These are phyloP conservation scores for Phallus indusiatus DNA, from an alignment of 768 basidiomycete species.

Conservation along the genomic window DNA sequence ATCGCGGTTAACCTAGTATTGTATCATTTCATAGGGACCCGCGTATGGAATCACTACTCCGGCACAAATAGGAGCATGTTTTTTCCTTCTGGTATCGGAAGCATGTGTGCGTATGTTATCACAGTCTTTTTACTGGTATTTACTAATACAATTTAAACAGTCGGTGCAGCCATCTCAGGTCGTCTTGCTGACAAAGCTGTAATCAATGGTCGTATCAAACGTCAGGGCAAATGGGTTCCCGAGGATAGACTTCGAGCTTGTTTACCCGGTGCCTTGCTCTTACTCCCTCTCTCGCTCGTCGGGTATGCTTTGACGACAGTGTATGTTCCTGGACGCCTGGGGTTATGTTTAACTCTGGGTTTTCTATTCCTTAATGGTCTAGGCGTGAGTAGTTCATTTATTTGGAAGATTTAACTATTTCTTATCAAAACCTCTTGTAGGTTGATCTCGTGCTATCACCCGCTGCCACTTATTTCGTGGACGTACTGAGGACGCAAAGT, in stretches of 20 bases:
- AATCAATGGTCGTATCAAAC: conserved; percentile 35
- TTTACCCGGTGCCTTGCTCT: conserved; percentile 33
- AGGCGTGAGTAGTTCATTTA: conserved; percentile 35
- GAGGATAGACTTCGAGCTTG: conserved; percentile 58
- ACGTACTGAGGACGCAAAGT: conserved; percentile 49
- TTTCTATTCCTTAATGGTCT: conserved; percentile 56
- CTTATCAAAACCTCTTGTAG: conserved; percentile 21
- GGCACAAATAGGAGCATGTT: background rate
- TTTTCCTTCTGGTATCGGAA: background rate
- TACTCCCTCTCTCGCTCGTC: conserved; percentile 45
- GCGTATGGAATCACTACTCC: background rate
- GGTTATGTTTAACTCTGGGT: conserved; percentile 40
- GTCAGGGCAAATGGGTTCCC: conserved; percentile 52
- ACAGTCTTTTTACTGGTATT: conserved; percentile 1
- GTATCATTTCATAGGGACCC: background rate
- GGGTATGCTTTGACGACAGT: conserved; percentile 39
- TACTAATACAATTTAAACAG: conserved; percentile 22
- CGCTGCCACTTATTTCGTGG: conserved; percentile 47
- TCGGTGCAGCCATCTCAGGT: conserved; percentile 52
- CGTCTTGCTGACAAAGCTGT: conserved; percentile 47
- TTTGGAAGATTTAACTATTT: background rate
- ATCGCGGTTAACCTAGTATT: background rate
- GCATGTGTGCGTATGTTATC: background rate
- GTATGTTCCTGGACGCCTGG: conserved; percentile 39
- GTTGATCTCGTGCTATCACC: conserved; percentile 49